Base-by-base conservation (phyloP, 805 yeast species). In the Candida loeiensis region DNA sequence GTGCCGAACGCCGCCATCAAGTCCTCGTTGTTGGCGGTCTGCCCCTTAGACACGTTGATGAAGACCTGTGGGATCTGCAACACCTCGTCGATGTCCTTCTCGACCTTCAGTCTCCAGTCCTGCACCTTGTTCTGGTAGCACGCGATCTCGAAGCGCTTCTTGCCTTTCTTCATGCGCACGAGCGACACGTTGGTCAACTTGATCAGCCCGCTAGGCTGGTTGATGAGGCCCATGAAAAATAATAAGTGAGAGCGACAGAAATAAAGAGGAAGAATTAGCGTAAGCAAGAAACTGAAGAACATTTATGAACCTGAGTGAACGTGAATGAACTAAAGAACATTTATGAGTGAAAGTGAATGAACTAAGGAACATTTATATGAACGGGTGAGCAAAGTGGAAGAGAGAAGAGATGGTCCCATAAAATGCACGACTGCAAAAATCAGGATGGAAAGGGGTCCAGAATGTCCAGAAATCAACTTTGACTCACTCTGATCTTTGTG, bases 101-200 rank as follows among this genome's bases (percentile, higher is more conserved):
- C 99, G 5, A 86, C 80, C 43, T 84, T 85, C 45, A 77, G 75
- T 51, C 97, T 73, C 79, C 89, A 93, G 60, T 93, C 99, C 59
- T 91, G 98, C 4, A 93, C 96, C 57, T 93, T 93, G 55, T 93
- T 93, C 56, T 87, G 96, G 60, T 93, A 93, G 56, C 99, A 93
- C 0, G 98, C 98, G 33, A 93, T 76, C 62, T 93, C 99, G 53
- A 89, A 93, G 48, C 96, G 71, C 61, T 87, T 86, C 58, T 87
- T 88, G 30, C 90, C 96, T 59, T 87, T 89, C 53, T 84, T 85
- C 79, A 93, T 80, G 34, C 93, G 75, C 34, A 93, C 97, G 43
- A 91, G 70, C 20, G 98, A 89, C 22, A 93, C 98, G 61, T 93
- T 93, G 37, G 99, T 93, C 53, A 93, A 74, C 57, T 80, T 85